Percentiles rank a stretch among this genome's conserved stretches.
Conservation (phyloP, 331 rosid genomes). For the Pyrus hybrid region DNA sequence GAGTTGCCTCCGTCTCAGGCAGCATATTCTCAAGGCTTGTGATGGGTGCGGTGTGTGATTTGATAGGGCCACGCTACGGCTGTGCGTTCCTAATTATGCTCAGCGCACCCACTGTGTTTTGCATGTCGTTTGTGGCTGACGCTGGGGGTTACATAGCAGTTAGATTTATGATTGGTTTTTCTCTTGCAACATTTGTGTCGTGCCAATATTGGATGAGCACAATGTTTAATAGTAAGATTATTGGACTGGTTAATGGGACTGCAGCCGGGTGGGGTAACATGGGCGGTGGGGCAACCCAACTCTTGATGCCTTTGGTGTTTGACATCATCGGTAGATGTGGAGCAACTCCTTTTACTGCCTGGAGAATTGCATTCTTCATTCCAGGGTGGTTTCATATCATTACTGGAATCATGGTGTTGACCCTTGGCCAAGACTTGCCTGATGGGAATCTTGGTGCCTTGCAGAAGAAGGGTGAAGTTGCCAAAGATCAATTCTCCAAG, state of each 20-base stretch:
- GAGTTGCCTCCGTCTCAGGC: constrained; percentile 79
- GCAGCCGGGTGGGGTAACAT: constrained; percentile 95
- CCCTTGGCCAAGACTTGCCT: constrained; percentile 78
- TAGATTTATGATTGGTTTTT: constrained; percentile 77
- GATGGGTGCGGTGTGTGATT: constrained; percentile 81
- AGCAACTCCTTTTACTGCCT: constrained; percentile 71
- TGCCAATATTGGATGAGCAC: constrained; percentile 97
- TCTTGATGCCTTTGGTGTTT: constrained; percentile 68
- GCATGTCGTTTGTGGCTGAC: constrained; percentile 55
- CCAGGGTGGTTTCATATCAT: constrained; percentile 64
- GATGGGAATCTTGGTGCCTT: constrained; percentile 73
- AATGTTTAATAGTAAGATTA: constrained; percentile 72
- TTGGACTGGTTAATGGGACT: constrained; percentile 75
- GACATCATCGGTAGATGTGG: constrained; percentile 43
- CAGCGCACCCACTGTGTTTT: constrained; percentile 64
- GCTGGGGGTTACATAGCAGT: constrained; percentile 60
- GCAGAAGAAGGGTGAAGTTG: constrained; percentile 60
- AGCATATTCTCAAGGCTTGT: constrained; percentile 73
- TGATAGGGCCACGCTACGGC: constrained; percentile 67
- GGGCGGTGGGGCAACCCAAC: constrained; percentile 96
- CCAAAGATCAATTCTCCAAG: constrained; percentile 66
- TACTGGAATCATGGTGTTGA: constrained; percentile 63
- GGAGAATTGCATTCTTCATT: constrained; percentile 83
- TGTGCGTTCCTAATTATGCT: constrained; percentile 76
- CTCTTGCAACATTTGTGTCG: constrained; percentile 79